Conservation (phyloP, 768 basidiomycete genomes). For the Tylopilus cervinicoccineus region DNA sequence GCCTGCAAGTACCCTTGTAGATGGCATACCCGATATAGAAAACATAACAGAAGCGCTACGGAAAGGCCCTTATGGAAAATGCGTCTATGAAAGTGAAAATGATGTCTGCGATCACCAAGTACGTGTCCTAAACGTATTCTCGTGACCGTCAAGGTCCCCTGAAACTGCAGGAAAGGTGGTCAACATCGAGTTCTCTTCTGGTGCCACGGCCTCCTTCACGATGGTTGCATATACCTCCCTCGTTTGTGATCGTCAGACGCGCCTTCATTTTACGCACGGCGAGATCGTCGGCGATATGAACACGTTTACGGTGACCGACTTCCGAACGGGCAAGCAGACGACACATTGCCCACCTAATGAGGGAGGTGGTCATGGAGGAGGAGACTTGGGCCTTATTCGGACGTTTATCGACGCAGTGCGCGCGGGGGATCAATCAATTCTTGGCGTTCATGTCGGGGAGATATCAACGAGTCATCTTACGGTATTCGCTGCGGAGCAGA, state of each 20-base stretch:
- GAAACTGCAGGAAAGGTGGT: conserved; percentile 50
- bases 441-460: conserved; percentile 66
- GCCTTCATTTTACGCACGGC: conserved; percentile 81
- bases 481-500: conserved; percentile 85
- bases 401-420: conserved; percentile 76
- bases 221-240: conserved; percentile 83
- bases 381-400: conserved; percentile 71
- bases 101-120: conserved; percentile 88
- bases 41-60: conserved; percentile 72
- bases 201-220: conserved; percentile 80
- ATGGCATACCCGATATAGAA: conserved; percentile 84
- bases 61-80: conserved; percentile 69
- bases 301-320: conserved; percentile 73
- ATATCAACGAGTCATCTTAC: conserved; percentile 76
- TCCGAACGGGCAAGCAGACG: conserved; percentile 49
- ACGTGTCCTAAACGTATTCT: background rate
- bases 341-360: conserved; percentile 47
- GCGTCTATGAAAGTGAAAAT: conserved; percentile 82
- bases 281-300: conserved; percentile 88
- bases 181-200: conserved; percentile 80
- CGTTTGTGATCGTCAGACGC: conserved; percentile 79
- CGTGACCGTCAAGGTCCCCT: background rate
- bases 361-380: conserved; percentile 80
- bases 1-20: conserved; percentile 68
- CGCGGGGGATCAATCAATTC: conserved; percentile 52